Conservation (phyloP, 73 alveolate species). For the Stentor roeselii region DNA sequence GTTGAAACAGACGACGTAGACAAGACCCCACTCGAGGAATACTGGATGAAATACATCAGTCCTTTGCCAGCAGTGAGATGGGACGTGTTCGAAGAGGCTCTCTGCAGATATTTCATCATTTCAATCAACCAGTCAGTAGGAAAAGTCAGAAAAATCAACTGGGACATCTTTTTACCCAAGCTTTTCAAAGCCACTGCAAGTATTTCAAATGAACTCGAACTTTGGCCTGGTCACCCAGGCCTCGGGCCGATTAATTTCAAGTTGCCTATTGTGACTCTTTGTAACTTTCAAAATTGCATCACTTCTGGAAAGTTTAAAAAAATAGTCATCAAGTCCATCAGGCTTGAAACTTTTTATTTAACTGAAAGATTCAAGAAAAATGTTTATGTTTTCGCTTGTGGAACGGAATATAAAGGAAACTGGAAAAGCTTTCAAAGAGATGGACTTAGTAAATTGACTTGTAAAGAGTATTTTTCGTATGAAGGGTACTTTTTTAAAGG, state of each 20-base stretch:
- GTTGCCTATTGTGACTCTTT: not conserved
- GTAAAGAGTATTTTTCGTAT: not conserved
- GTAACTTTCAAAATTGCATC: not conserved
- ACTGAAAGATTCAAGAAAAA: not conserved
- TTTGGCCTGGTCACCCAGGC: slow-evolving; percentile 4
- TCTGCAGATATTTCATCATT: not conserved
- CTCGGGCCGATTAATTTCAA: not conserved
- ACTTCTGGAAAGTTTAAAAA: not conserved
- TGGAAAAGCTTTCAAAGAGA: slow-evolving; percentile 13
- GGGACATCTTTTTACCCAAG: not conserved
- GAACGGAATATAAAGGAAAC: slow-evolving; percentile 22
- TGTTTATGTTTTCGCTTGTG: not conserved
- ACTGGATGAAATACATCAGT: not conserved
- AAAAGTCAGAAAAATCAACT: not conserved
- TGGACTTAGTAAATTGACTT: slow-evolving; percentile 3
- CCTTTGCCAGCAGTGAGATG: not conserved
- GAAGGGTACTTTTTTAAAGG: slow-evolving; percentile 18
- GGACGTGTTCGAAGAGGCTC: slow-evolving; percentile 22
- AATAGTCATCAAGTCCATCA: not conserved
- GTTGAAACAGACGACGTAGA: not conserved
- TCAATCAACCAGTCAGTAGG: not conserved
- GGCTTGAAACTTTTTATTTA: not conserved
- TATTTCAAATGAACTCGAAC: not conserved
- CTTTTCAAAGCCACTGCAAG: not conserved
- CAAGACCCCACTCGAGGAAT: not conserved